phyloP scores from a whole-genome alignment of 139 green algal species.

The Haematococcus lacustris region DNA sequence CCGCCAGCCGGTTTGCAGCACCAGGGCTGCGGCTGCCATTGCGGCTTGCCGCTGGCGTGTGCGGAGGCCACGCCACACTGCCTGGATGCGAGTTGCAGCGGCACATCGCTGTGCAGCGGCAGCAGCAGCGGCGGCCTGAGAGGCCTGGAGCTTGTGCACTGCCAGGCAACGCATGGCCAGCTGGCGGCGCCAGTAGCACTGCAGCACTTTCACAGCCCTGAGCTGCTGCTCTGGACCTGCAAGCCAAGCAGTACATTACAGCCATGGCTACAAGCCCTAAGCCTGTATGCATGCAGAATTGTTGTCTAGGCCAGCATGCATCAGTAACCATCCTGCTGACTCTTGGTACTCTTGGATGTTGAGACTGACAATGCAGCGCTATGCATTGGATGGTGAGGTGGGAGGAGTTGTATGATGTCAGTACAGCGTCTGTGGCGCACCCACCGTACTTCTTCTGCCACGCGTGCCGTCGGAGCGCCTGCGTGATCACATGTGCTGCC shows the following conservation, averaged over 20 bases:
- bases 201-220: slow-evolving; percentile 37
- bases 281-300: not conserved
- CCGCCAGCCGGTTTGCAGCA: too few relatives aligned
- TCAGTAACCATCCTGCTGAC: not conserved
- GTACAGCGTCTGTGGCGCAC: not conserved
- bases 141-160: not conserved
- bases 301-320: slow-evolving; percentile 1
- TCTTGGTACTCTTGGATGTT: not conserved
- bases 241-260: not conserved
- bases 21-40: too few relatives aligned
- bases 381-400: not conserved
- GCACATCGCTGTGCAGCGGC: too few relatives aligned
- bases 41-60: too few relatives aligned
- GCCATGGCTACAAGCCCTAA: not conserved
- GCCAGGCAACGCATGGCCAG: slow-evolving; percentile 9
- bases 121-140: too few relatives aligned
- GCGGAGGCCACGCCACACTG: too few relatives aligned
- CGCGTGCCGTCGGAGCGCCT: slow-evolving; percentile 32
- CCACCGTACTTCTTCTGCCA: slow-evolving; percentile 36
- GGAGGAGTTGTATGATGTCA: not conserved
- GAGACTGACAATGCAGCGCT: not conserved
- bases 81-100: too few relatives aligned
- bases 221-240: slow-evolving; percentile 5
- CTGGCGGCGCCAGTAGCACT: slow-evolving; percentile 24
- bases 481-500: slow-evolving; percentile 55